Conservation (phyloP, 2,329 filamentous ascomycete genomes). For the Arthrobotrys megalospora region DNA sequence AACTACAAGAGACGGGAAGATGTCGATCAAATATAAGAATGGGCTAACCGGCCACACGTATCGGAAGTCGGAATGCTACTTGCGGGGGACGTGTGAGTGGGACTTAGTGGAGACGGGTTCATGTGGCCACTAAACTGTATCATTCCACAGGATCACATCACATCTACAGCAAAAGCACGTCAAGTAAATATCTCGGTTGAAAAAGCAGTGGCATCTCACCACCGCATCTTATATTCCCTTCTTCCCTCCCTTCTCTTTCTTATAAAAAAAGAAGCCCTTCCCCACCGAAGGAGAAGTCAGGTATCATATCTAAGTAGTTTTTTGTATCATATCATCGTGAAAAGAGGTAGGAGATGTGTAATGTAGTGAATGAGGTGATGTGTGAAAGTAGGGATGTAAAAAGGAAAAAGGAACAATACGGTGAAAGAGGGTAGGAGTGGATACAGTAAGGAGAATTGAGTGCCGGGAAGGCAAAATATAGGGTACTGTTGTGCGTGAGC, state of each 20-base stretch:
- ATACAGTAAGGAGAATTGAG: constrained; percentile 49
- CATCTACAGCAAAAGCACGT: not conserved
- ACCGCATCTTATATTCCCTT: constrained; percentile 6
- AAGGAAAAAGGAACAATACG: constrained; percentile 30
- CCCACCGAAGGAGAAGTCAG: constrained; percentile 23
- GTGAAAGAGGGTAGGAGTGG: constrained; percentile 27
- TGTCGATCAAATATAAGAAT: no score
- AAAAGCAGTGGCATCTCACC: not conserved
- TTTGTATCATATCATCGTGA: constrained; percentile 20
- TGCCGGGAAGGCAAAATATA: constrained; percentile 45
- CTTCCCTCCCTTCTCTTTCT: not conserved
- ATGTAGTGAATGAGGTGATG: constrained; percentile 45
- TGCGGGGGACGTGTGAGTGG: no score
- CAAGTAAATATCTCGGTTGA: not conserved
- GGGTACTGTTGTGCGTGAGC: constrained; percentile 1
- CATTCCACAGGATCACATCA: not conserved
- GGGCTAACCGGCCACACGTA: no score
- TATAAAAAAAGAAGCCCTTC: constrained; percentile 1
- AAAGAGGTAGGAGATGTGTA: constrained; percentile 37
- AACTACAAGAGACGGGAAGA: no score
- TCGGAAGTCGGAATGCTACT: no score
- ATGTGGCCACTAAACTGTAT: no score
- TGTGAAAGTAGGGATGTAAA: constrained; percentile 22
- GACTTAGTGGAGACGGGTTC: no score
- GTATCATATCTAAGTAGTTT: constrained; percentile 35